A percentile compares a stretch with the other conserved stretches of the same genome.
Evolutionary conservation across 805 yeast genomes (phyloP).

Genomic region (Candida tallmaniae): DNA sequence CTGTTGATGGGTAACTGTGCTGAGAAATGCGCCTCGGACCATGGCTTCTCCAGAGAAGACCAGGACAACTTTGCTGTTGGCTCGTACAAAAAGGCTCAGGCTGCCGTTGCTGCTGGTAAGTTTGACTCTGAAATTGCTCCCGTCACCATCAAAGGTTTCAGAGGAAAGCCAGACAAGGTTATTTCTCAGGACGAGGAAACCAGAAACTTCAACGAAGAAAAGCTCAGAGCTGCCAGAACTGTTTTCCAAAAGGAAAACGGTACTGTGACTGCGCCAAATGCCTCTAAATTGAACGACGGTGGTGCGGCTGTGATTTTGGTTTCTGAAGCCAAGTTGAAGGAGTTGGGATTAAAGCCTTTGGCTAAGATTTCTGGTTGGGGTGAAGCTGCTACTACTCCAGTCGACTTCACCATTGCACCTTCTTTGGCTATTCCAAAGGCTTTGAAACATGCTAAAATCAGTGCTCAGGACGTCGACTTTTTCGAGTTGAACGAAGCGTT

Average conservation of each 20-base stretch:
- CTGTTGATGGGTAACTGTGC: constrained; percentile 96
- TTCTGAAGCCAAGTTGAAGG: constrained; percentile 78
- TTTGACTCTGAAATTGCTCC: constrained; percentile 81
- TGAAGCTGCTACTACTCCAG: constrained; percentile 95
- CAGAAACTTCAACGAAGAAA: constrained; percentile 69
- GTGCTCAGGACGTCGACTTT: constrained; percentile 69
- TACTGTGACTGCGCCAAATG: constrained; percentile 95
- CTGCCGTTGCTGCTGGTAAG: constrained; percentile 77
- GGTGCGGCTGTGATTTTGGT: constrained; percentile 92
- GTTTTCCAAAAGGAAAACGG: constrained; percentile 89
- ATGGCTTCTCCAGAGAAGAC: constrained; percentile 69
- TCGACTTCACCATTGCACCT: constrained; percentile 95
- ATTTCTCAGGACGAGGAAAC: constrained; percentile 82
- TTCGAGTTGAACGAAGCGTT: constrained; percentile 98
- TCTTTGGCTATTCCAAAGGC: constrained; percentile 95
- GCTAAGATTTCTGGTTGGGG: constrained; percentile 94
- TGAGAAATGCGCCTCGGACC: constrained; percentile 90
- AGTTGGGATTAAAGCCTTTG: constrained; percentile 81
- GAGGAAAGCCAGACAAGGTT: constrained; percentile 59
- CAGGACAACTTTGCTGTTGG: constrained; percentile 86
- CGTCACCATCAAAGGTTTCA: constrained; percentile 78
- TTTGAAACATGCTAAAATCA: constrained; percentile 73
- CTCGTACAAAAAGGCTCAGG: constrained; percentile 83
- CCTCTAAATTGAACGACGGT: constrained; percentile 96
- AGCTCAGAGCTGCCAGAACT: constrained; percentile 76